Conservation (phyloP, 192 early-diverging fungal species). For the Backusella sp. region DNA sequence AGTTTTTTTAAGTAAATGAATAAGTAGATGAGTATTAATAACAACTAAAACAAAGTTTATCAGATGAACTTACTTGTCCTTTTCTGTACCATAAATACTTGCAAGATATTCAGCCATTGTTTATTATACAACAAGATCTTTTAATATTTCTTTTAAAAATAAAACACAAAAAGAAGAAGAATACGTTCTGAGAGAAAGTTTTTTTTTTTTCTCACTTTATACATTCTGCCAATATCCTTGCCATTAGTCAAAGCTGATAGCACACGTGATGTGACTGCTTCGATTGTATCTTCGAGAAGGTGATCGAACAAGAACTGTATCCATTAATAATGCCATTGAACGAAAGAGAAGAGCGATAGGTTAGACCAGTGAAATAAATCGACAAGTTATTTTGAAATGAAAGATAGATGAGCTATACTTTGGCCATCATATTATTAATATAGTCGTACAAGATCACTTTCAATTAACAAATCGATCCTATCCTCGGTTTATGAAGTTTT, state of each 20-base stretch:
- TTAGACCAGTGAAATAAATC: no score
- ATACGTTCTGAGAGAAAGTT: background rate
- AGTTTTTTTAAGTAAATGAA: background rate
- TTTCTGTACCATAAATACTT: conserved; percentile 95
- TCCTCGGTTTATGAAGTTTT: no score
- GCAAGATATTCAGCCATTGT: conserved; percentile 81
- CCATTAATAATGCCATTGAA: background rate
- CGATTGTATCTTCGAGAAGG: background rate
- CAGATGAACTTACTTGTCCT: conserved; percentile 74
- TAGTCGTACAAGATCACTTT: no score
- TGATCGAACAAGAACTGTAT: background rate
- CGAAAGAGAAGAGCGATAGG: background rate
- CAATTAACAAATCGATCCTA: no score
- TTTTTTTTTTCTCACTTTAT: background rate
- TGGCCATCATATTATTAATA: no score
- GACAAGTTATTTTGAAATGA: no score
- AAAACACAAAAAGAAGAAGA: background rate
- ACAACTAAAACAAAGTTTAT: background rate
- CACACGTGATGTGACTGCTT: background rate
- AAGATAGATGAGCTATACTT: no score
- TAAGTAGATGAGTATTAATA: background rate
- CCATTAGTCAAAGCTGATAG: background rate
- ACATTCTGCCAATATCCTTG: background rate
- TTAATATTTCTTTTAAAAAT: background rate
- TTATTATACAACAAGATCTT: background rate